Percentiles rank a stretch among this genome's conserved stretches.
phyloP scores from a whole-genome alignment of 1,139 yeast species.

The Pichia sp. region DNA sequence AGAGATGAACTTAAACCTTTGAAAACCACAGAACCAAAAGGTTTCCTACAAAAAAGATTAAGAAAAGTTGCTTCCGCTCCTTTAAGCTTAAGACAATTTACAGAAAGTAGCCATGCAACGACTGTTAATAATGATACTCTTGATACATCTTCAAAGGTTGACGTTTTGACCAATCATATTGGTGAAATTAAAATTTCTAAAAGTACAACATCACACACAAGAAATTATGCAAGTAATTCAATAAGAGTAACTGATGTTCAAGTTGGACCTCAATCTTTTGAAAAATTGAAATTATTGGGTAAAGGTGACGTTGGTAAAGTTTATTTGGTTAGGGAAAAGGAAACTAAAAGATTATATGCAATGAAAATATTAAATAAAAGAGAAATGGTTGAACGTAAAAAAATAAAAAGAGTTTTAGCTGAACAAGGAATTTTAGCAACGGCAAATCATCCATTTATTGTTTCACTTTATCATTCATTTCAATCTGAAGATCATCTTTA shows the following conservation, averaged over 20 bases:
- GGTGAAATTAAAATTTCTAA: conserved; percentile 41
- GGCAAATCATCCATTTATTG: conserved; percentile 94
- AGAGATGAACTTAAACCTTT: conserved; percentile 17
- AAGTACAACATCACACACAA: conserved; percentile 27
- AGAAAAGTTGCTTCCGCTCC: conserved; percentile 84
- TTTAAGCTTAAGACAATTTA: conserved; percentile 37
- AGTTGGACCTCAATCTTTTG: conserved; percentile 83
- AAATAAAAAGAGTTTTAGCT: conserved; percentile 88
- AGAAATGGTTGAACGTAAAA: conserved; percentile 93
- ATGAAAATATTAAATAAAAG: conserved; percentile 86
- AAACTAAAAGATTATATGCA: conserved; percentile 71
- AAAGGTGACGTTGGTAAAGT: conserved; percentile 99
- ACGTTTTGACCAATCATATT: conserved; percentile 46
- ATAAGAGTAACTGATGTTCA: conserved; percentile 70
- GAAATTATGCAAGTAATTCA: conserved; percentile 68
- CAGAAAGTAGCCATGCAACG: conserved; percentile 11
- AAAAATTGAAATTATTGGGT: conserved; percentile 80
- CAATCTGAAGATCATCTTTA: conserved; percentile 92
- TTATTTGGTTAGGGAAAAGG: conserved; percentile 78
- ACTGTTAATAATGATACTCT: conserved; percentile 1
- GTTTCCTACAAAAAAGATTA: conserved; percentile 44
- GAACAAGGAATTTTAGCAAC: conserved; percentile 96
- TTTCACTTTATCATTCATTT: conserved; percentile 91
- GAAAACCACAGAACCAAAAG: conserved; percentile 12
- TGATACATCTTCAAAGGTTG: conserved; percentile 15